Evolutionary conservation across 352 stramenopile genomes (phyloP), one percentile per base, ranked within the genome.

Genomic region (Peronospora tabacina): DNA sequence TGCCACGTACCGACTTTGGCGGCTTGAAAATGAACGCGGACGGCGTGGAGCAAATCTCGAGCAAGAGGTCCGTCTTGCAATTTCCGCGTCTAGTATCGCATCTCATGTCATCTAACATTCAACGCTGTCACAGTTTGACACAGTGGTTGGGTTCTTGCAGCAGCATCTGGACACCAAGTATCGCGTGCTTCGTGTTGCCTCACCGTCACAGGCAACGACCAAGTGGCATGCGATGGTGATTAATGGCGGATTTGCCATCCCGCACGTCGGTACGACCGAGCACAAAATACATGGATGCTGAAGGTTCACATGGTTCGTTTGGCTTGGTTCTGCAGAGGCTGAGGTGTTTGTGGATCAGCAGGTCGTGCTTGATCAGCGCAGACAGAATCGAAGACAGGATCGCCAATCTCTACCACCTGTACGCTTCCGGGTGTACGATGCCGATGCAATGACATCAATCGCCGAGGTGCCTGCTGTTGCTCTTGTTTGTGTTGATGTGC

Each of bases 1-100:
- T 13, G 71, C 75, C 19, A 70, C 72, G 30, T 87, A 81, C 45
- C 75, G 80, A 12, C 68, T 89, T 33, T 70, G 64, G 15, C 63
- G 61, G 29, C 62, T 89, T 30, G 73, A 85, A 60, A 39, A 61
- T 29, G 64, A 75, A 19, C 70, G 75, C 34, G 49, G 51, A 20
- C 55, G 51, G 13, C 58, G 49, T 20, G 50, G 51, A 22, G 44
- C 37, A 20, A 49, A 44, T 12, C 54, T 74, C 12, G 62, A 82
- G 44, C 53, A 83, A 22, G 52, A 83, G 34, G 70, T 84, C 30
- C 37, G 43, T 24, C 5, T 43, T 36, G 7, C 19, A 7, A 12
- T 32, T 4, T 55, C 20, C 20, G 3, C 13, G 17, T 51, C 9
- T 3, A n/a, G n/a, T n/a, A 29, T 17, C 20, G 13, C 16, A 19